Evolutionary conservation across 768 basidiomycete genomes (phyloP).

Genomic region (Lactifluus piperatus): DNA sequence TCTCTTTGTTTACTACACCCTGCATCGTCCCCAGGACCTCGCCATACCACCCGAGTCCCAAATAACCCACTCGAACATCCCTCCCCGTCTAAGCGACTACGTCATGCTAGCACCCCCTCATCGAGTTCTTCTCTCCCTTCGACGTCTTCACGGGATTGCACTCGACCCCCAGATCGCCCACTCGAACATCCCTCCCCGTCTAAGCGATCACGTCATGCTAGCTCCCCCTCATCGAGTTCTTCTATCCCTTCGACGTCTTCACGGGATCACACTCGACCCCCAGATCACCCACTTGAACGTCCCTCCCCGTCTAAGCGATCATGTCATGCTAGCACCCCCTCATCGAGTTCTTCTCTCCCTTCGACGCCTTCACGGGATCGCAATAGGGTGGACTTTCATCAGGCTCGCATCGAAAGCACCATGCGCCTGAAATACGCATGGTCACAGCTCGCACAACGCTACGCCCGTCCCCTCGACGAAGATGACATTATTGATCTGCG

Average conservation of each 20-base stretch:
- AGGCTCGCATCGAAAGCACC: constrained; percentile 48
- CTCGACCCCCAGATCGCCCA: constrained; percentile 22
- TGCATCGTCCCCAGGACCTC: constrained; percentile 39
- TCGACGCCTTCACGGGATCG: constrained; percentile 15
- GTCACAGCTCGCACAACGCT: constrained; percentile 60
- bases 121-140: constrained; percentile 24
- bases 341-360: constrained; percentile 25
- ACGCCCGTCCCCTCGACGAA: constrained; percentile 57
- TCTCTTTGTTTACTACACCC: constrained; percentile 41
- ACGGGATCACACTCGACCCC: constrained; percentile 23
- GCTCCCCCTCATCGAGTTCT: constrained; percentile 33
- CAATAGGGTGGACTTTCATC: constrained; percentile 36
- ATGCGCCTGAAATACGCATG: constrained; percentile 53
- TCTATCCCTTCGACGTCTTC: constrained; percentile 23
- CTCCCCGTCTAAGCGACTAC: constrained; percentile 42
- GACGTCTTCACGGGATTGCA: too few relatives aligned
- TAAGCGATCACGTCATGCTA: constrained; percentile 42
- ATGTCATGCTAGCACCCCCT: constrained; percentile 39
- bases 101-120: constrained; percentile 39
- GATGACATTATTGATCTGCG: constrained; percentile 72
- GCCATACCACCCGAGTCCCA: constrained; percentile 23
- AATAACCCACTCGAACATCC: constrained; percentile 23
- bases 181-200: constrained; percentile 30
- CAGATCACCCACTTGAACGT: constrained; percentile 20
- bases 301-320: constrained; percentile 41